phyloP scores from a whole-genome alignment of 2,329 filamentous ascomycete genomes.

The Colletotrichum sidae region DNA sequence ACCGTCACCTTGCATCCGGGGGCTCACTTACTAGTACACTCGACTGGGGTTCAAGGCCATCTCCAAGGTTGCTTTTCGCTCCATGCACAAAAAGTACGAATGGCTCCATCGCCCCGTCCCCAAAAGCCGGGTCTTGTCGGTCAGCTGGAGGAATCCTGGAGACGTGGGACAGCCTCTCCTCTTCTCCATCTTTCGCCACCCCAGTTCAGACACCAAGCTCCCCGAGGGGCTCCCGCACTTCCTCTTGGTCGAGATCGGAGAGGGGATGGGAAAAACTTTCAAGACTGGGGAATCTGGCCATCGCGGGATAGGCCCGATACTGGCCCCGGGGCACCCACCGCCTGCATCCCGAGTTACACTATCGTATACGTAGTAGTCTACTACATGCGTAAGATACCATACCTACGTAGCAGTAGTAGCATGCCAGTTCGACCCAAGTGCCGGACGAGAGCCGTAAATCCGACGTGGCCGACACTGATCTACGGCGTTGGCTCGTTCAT shows the following conservation, averaged over 20 bases:
- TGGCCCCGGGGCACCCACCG: conserved; percentile 12
- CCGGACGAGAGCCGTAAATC: conserved; percentile 25
- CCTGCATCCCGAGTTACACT: neutral
- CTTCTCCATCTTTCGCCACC: conserved; percentile 1
- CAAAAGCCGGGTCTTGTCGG: too few species aligned
- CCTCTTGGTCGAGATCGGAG: neutral
- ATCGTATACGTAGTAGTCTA: too few species aligned
- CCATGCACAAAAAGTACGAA: too few species aligned
- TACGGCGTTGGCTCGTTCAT: neutral
- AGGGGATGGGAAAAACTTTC: neutral
- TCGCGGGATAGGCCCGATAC: conserved; percentile 23
- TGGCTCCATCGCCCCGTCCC: too few species aligned
- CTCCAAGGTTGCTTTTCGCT: too few species aligned
- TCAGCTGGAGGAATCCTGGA: too few species aligned
- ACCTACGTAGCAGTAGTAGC: too few species aligned
- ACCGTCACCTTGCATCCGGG: conserved; percentile 34
- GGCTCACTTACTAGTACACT: neutral
- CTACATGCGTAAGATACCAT: too few species aligned
- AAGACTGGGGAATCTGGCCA: conserved; percentile 18
- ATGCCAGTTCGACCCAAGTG: conserved; percentile 17
- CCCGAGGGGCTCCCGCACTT: conserved; percentile 32
- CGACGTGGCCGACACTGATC: neutral
- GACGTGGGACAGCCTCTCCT: neutral
- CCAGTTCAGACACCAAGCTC: conserved; percentile 8
- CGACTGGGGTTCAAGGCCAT: too few species aligned